These are phyloP conservation scores for Linanthus parryae DNA, from an alignment of 148 eudicot species.

Conservation along the genomic window DNA sequence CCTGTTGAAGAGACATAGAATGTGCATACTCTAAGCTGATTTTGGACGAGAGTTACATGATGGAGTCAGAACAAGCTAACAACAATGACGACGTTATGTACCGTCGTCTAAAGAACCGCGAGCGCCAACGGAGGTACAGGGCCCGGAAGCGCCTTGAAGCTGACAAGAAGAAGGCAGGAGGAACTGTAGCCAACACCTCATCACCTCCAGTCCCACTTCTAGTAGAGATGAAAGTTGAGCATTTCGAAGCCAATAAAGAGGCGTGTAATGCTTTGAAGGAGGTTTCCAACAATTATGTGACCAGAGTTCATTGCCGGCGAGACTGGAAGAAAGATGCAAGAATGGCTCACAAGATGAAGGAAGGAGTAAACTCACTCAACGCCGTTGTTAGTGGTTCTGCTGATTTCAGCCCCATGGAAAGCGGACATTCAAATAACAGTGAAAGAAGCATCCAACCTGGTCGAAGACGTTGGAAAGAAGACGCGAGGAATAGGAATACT, in stretches of 20 bases:
- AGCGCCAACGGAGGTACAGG: slow-evolving; percentile 94
- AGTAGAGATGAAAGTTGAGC: slow-evolving; percentile 25
- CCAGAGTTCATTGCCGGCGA: slow-evolving; percentile 45
- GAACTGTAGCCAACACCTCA: slow-evolving; percentile 8
- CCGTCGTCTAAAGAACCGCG: slow-evolving; percentile 76
- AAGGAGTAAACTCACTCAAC: not conserved
- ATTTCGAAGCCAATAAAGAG: too few relatives aligned
- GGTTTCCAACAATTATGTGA: slow-evolving; percentile 23
- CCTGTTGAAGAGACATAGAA: too few relatives aligned
- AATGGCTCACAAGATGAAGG: slow-evolving; percentile 35
- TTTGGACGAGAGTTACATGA: too few relatives aligned
- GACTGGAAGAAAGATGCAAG: slow-evolving; percentile 97
- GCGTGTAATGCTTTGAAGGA: too few relatives aligned
- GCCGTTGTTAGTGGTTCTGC: not conserved
- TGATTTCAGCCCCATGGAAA: not conserved
- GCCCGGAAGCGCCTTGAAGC: slow-evolving; percentile 71
- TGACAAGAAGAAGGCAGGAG: slow-evolving; percentile 22
- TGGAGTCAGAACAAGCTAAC: slow-evolving; percentile 16
- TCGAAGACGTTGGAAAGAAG: slow-evolving; percentile 87
- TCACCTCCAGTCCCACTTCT: slow-evolving; percentile 22
- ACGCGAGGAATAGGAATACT: slow-evolving; percentile 66
- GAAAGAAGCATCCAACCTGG: slow-evolving; percentile 31
- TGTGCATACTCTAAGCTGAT: too few relatives aligned
- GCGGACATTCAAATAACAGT: not conserved
- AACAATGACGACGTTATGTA: slow-evolving; percentile 45